Conservation (phyloP, 768 basidiomycete species). For the Royoungia palumana region DNA sequence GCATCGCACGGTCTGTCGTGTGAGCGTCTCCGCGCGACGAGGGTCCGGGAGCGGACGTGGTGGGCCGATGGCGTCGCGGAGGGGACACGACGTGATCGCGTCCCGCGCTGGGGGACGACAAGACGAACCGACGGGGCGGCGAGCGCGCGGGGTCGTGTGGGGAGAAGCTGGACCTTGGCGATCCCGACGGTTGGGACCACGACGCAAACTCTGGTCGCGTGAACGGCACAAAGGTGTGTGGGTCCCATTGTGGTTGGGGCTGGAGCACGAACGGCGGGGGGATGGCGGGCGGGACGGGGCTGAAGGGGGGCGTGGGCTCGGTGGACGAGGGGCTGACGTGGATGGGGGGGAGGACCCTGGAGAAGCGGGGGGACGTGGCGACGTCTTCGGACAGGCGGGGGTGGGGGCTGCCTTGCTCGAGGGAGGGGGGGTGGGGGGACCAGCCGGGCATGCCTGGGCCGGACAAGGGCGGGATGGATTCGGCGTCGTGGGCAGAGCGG, state of each 20-base stretch:
- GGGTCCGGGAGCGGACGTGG: constrained; percentile 12
- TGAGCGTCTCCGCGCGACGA: constrained; percentile 10
- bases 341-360: constrained; percentile 30
- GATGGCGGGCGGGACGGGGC: constrained; percentile 19
- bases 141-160: constrained; percentile 13
- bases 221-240: constrained; percentile 36
- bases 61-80: constrained; percentile 15
- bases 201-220: constrained; percentile 37
- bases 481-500: constrained; percentile 11
- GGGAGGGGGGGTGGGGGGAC: constrained; percentile 18
- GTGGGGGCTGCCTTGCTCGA: constrained; percentile 13
- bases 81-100: constrained; percentile 15
- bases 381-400: constrained; percentile 8
- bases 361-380: constrained; percentile 23
- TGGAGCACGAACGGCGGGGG: constrained; percentile 64
- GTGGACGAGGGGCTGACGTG: constrained; percentile 9
- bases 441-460: constrained; percentile 56
- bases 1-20: constrained; percentile 18
- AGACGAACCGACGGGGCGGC: constrained; percentile 11
- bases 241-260: constrained; percentile 66
- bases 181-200: constrained; percentile 33
- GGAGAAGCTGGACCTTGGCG: constrained; percentile 31
- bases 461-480: constrained; percentile 39
- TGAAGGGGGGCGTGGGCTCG: too few relatives aligned
- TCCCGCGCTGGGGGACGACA: constrained; percentile 11